These are phyloP conservation scores for Sporothrix schenckii DNA, from an alignment of 2,329 filamentous ascomycete species.

Conservation along the genomic window DNA sequence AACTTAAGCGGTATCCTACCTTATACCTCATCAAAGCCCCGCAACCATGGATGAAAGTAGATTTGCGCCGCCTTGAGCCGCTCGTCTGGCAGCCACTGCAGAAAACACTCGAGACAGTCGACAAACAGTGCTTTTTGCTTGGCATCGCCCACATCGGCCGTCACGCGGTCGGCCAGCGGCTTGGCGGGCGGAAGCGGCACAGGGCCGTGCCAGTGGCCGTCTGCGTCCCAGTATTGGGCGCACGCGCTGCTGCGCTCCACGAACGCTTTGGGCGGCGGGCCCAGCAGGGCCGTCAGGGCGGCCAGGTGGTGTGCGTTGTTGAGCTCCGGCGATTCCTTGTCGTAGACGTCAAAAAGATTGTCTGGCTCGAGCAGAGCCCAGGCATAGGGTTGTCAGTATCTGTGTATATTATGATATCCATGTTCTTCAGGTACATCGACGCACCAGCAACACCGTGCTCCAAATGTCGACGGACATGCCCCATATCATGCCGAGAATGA, in stretches of 20 bases:
- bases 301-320: conserved; percentile 41
- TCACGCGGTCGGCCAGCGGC: neutral
- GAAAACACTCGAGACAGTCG: neutral
- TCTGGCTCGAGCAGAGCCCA: conserved; percentile 39
- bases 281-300: conserved; percentile 40
- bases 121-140: neutral
- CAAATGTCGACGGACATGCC: conserved; percentile 44
- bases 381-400: conserved; percentile 32
- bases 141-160: neutral
- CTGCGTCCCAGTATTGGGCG: conserved; percentile 39
- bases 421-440: neutral
- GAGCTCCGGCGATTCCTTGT: conserved; percentile 34
- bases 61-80: neutral
- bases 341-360: conserved; percentile 36
- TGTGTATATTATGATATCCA: neutral
- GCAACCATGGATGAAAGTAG: neutral
- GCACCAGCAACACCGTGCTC: conserved; percentile 45
- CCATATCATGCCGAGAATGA: conserved; percentile 46
- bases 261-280: conserved; percentile 39
- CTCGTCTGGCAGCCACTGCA: neutral
- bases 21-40: neutral
- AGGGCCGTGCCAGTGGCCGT: neutral
- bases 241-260: conserved; percentile 36
- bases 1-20: too few species aligned
- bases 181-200: neutral